Evolutionary conservation across 2,329 filamentous ascomycete species (phyloP), one percentile per base, ranked within the genome.

Genomic region (Neurospora crassa): DNA sequence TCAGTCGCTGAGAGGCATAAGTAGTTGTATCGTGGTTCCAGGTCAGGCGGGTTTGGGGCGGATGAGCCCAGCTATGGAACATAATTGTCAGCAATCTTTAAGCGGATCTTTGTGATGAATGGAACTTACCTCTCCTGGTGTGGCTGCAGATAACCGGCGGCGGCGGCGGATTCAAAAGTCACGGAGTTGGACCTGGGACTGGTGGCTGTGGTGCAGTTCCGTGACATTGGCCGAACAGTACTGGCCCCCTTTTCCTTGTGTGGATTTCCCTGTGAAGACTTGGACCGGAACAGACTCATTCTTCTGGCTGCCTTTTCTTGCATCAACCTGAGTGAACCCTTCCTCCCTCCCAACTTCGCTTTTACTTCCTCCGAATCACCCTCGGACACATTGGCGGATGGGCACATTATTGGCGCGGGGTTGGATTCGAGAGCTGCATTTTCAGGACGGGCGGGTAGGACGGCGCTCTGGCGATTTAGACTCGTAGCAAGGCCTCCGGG

Each of bases 1-100:
- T 75, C 10, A 85, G 74, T 7, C 82, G 80, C 73, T 82, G 80
- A n/a, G 82, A 81, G 74, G 83, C 83, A 75, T 85, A 85, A 37
- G 83, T 83, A 40, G 78, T 78, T 69, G 82, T 72, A 71, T 84
- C 80, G 76, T 84, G 83, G 71, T 82, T 82, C 74, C 81, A 81
- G 5, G 83, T 84, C 5, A 79, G 76, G 67, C 80, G 81, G 47
- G 79, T 79, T 34, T 76, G 76, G 42, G 78, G 77, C 53, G 76
- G 70, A 18, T 41, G 24, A 34, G 79, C 77, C 75, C 79, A 78
- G 68, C 79, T 83, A 69, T 68, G 75, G 29, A 71, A 68, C 11
- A 67, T 18, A n/a, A n/a, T 47, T 34, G 70, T 76, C 71, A 74
- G 73, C 67, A 63, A 72, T 11, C 3, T 37, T n/a, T 14, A 67